Percentiles rank a stretch among this genome's conserved stretches.
Evolutionary conservation across 2,329 filamentous ascomycete species (phyloP).

Genomic region (Hymenotorrendiella dingleyae): DNA sequence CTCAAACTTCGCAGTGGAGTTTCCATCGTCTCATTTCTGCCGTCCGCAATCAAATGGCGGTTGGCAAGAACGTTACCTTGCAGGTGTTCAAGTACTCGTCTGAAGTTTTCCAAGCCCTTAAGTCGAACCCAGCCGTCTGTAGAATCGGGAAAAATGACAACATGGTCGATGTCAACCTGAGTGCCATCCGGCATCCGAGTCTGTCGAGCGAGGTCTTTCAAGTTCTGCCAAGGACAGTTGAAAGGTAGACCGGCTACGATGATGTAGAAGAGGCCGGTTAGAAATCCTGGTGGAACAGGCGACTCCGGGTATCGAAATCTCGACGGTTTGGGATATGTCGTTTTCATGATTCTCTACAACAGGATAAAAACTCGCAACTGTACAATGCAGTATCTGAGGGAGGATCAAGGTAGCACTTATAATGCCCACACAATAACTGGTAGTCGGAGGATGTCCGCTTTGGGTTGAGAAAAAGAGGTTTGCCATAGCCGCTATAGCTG

Average conservation of each 20-base stretch:
- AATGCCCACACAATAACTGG: too few relatives aligned
- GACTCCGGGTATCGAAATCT: too few relatives aligned
- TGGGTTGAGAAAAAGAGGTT: too few relatives aligned
- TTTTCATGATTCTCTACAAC: too few relatives aligned
- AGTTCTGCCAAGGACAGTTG: slow-evolving; percentile 20
- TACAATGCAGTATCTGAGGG: too few relatives aligned
- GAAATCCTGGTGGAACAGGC: too few relatives aligned
- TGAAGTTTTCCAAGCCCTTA: slow-evolving; percentile 15
- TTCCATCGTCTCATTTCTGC: slow-evolving; percentile 20
- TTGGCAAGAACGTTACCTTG: slow-evolving; percentile 17
- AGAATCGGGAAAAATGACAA: slow-evolving; percentile 15
- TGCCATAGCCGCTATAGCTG: too few relatives aligned
- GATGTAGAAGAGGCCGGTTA: slow-evolving; percentile 19
- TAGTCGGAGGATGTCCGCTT: too few relatives aligned
- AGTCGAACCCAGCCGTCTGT: slow-evolving; percentile 22
- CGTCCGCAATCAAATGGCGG: slow-evolving; percentile 18
- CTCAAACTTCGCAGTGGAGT: slow-evolving; percentile 11
- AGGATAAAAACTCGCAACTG: too few relatives aligned
- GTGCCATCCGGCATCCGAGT: slow-evolving; percentile 12
- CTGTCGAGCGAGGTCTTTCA: slow-evolving; percentile 24
- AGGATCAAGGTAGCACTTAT: too few relatives aligned
- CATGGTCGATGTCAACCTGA: slow-evolving; percentile 21
- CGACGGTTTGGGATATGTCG: too few relatives aligned
- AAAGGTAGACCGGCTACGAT: slow-evolving; percentile 16
- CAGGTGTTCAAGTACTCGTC: slow-evolving; percentile 16